Percentiles rank a stretch among this genome's conserved stretches.
Conservation (phyloP, 208 protist genomes). For the Wallacemonas sp. region DNA sequence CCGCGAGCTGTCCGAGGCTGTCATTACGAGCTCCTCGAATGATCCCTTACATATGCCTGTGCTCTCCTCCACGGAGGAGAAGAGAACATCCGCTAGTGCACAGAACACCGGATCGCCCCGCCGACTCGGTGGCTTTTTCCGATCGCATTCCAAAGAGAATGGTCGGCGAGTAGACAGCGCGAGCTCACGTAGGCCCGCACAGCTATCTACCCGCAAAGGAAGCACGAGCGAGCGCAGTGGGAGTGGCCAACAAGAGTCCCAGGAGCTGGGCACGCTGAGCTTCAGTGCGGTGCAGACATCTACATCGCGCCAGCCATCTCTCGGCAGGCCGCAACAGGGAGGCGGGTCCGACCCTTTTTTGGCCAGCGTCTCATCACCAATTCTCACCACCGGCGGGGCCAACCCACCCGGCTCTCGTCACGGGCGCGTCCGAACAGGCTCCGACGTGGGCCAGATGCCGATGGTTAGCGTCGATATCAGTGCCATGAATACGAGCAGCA, state of each 20-base stretch:
- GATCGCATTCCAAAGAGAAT: constrained; percentile 1
- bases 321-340: background rate
- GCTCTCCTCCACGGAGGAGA: background rate
- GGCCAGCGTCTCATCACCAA: background rate
- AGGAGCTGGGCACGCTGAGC: constrained; percentile 1
- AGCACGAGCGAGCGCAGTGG: background rate
- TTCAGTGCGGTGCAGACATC: constrained; percentile 9
- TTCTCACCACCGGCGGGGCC: background rate
- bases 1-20: background rate
- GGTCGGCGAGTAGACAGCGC: background rate
- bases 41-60: background rate
- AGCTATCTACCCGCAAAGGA: background rate
- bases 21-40: background rate
- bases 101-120: too few species aligned
- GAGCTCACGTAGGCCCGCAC: background rate
- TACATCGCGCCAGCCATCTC: background rate
- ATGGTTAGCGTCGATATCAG: constrained; percentile 6
- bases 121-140: background rate
- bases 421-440: background rate
- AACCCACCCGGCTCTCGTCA: background rate
- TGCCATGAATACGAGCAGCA: background rate
- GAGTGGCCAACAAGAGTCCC: background rate
- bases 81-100: background rate
- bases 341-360: background rate
- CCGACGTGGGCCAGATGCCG: background rate